Evolutionary conservation across 768 basidiomycete species (phyloP), one percentile per base, ranked within the genome.

Genomic region (Agaricus subrufescens): DNA sequence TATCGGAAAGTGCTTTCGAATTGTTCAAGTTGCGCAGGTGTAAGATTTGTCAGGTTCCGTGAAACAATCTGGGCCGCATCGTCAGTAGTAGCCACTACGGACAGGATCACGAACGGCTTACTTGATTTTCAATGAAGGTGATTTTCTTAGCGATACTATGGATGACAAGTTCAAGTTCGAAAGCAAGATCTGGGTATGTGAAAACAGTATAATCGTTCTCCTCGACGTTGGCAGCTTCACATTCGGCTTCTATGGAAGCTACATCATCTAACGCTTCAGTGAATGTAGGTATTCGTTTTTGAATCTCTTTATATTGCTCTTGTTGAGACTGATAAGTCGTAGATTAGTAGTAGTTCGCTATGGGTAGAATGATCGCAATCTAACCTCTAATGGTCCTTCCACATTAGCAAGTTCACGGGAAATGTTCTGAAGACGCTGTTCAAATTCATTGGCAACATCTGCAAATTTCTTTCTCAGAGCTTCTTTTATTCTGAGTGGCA

Each of bases 1-100:
- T 98, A 95, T 50, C 95, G 84, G 85, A 99, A 98, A 1, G 94
- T 96, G 67, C 87, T 85, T 70, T 98, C 96, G 62, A 97, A 96
- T 66, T 98, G 94, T 66, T 98, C 96, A 25, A 98, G 77, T 66
- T 94, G 93, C 12, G 93, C 94, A 0, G 97, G 94, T 0, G 96
- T 96, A 60, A 99, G 72, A 67, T 98, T 97, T 26, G 93, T 90
- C 83, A 92, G 87, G 63, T 91, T 93, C 45, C 93, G 81, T 11
- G 97, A 94, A 1, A 98, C 90, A 63, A 97, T 91, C 93, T 98
- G 3, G 27, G 60, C 50, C 23, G 47, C 6, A 15, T 15, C 46
- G 47, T 55, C 44, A 25, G 34, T 38, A 27, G 48, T 51, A 56
- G 7, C 7, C 7, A 27, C 38, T 37, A 52, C 26, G 46, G 10